These are phyloP conservation scores for Floccularia luteovirens DNA, from an alignment of 768 basidiomycete genomes.

Conservation along the genomic window DNA sequence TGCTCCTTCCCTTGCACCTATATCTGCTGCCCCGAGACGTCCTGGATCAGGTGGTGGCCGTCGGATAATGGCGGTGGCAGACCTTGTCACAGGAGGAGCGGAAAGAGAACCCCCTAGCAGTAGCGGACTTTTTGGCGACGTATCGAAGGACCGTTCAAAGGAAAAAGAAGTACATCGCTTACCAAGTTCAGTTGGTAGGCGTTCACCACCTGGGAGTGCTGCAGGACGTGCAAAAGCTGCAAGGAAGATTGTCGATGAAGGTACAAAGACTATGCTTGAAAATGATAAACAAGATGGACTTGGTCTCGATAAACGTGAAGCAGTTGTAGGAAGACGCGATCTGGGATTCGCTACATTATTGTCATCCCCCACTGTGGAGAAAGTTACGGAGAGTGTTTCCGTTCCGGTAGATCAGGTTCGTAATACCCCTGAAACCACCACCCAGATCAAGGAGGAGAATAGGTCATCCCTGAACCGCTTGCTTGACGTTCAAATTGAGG, in stretches of 20 bases:
- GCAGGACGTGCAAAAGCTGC: conserved; percentile 37
- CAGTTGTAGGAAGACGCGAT: too few relatives aligned
- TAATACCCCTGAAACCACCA: too few relatives aligned
- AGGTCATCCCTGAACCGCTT: too few relatives aligned
- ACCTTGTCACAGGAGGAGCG: conserved; percentile 8
- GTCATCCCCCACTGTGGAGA: too few relatives aligned
- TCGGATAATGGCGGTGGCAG: conserved; percentile 18
- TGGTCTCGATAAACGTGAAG: background rate
- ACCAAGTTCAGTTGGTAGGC: conserved; percentile 23
- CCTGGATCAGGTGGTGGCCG: conserved; percentile 19
- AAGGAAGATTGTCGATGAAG: conserved; percentile 30
- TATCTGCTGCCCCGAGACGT: conserved; percentile 10
- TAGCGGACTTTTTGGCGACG: background rate
- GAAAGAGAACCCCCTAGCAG: background rate
- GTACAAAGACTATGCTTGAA: conserved; percentile 7
- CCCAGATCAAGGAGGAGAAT: conserved; percentile 14
- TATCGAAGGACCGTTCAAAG: background rate
- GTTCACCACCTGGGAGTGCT: conserved; percentile 44
- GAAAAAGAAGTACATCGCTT: conserved; percentile 15
- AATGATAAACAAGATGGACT: conserved; percentile 3
- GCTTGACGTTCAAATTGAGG: too few relatives aligned
- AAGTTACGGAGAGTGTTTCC: too few relatives aligned
- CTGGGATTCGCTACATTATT: too few relatives aligned
- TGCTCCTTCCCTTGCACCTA: conserved; percentile 12
- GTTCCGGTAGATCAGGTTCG: too few relatives aligned